Base-by-base conservation (phyloP, 1,139 yeast genomes). In the Maudiozyma humilis region DNA sequence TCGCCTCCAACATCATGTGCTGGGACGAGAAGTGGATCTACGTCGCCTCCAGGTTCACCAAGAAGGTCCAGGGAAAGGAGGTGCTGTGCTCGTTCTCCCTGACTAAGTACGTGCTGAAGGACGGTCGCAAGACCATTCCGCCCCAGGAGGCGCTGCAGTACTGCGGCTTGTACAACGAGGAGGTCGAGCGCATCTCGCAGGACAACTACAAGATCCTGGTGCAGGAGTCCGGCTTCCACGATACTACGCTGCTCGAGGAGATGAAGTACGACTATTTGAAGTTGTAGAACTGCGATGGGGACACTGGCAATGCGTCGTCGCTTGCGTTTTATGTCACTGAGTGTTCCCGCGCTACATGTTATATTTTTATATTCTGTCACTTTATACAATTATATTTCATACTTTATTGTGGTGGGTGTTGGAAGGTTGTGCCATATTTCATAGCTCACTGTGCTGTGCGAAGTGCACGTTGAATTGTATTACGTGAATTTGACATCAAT, bases 21-120 rank as follows among this genome's bases (percentile, higher is more conserved):
- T 88, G 96, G 96, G 93, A 86, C 63, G 69, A 74, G 32, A 88
- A 88, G 63, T 87, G 96, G 96, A 56, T 89, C 14, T 87, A 78
- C 60, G 76, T 85, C 14, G 54, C 84, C 40, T 76, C 85, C 29
- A 73, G 77, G 54, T 66, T 71, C 40, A 57, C 63, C 14, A 56
- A 56, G 39, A 5, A 31, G n/a, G 10, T 6, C 10, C 68, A 67
- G 20, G 65, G 64, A 33, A 71, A 67, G 6, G 68, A 69, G 41
- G 52, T 56, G 3, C 55, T 77, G 17, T 73, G 79, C 45, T 82
- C 89, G 1, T 66, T 79, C 31, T 79, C 83, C 1, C 60, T 88
- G 32, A 82, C 95, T 8, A 86, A 83, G 63, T 83, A 87, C 53
- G 94, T 88, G 1, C 75, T 88, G 58, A 85, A 84, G 64, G 72